Base-by-base conservation (phyloP, 2,329 filamentous ascomycete species). In the Thielaviopsis musarum region DNA sequence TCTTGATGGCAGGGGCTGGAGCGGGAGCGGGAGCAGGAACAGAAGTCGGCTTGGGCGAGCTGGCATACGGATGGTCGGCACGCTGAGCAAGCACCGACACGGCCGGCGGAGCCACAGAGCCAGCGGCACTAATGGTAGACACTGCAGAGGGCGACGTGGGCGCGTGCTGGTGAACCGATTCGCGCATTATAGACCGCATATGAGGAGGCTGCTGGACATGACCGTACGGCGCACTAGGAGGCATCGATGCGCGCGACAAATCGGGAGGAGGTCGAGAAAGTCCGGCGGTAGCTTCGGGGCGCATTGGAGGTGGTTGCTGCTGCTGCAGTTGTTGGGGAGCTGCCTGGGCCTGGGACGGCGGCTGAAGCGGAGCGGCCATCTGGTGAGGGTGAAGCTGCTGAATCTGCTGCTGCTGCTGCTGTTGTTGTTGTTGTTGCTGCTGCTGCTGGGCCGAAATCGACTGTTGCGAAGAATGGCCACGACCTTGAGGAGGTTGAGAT, bases 1-100 rank as follows among this genome's bases (percentile, higher is more conserved):
- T 82, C 70, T 83, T 84, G n/a, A 77, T 69, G 28, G 73, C 69
- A 22, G 73, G 67, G 28, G 71, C 68, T 9, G 71, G 71, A 2
- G 71, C 70, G 9, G 60, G 53, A 30, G 21, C 41, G 7, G 19
- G 61, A 30, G 59, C 15, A 30, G 56, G 53, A n/a, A 13, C 7
- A 45, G 38, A 5, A 52, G 34, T 24, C 9, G 60, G 60, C 60
- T 59, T 61, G 1, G 60, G 60, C 13, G 60, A 59, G 49, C 28
- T 49, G 12, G 30, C 57, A 24, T 59, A 59, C 10, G 53, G 52
- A 21, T 61, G 57, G 7, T 41, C 26, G 22, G 56, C 56, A 21
- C 57, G 60, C 19, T 61, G 60, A 12, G 57, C 51, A 19, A 53
- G 30, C 30, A 34, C 30, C 30, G 30, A 34, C 30, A 34, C 9